Conservation (phyloP, 192 early-diverging fungal genomes). For the Diversispora eburnea region DNA sequence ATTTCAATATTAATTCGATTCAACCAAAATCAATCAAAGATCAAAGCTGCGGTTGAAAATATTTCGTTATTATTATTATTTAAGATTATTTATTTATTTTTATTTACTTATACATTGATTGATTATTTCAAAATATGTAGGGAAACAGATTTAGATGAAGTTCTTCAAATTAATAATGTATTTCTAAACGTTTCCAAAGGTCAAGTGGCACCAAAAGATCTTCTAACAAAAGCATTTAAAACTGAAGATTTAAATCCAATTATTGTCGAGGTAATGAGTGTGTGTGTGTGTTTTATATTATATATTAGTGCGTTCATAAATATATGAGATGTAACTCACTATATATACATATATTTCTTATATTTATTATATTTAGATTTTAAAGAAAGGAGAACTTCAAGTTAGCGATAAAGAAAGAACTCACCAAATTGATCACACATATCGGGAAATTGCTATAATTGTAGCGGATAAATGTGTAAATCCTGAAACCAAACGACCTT, state of each 20-base stretch:
- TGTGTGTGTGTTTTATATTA: not conserved
- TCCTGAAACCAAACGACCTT: slow-evolving; percentile 89
- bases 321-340: too few species aligned
- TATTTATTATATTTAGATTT: slow-evolving; percentile 66
- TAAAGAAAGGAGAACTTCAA: slow-evolving; percentile 95
- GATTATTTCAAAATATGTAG: slow-evolving; percentile 36
- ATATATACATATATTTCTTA: not conserved
- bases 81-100: not conserved
- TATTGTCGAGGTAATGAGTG: slow-evolving; percentile 52
- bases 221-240: slow-evolving; percentile 83
- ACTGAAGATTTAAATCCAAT: slow-evolving; percentile 83
- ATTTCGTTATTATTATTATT: not conserved
- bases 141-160: slow-evolving; percentile 95
- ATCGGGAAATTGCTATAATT: slow-evolving; percentile 91
- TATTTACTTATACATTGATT: not conserved
- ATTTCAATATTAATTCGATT: not conserved
- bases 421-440: slow-evolving; percentile 75
- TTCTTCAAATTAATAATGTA: slow-evolving; percentile 90
- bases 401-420: slow-evolving; percentile 95
- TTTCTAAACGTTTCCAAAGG: slow-evolving; percentile 98
- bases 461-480: slow-evolving; percentile 96
- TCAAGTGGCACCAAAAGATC: slow-evolving; percentile 85
- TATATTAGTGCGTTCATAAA: too few species aligned
- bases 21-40: too few species aligned
- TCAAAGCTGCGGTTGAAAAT: too few species aligned